phyloP scores from a whole-genome alignment of 495 filamentous ascomycete species.

The Monascus purpureus region DNA sequence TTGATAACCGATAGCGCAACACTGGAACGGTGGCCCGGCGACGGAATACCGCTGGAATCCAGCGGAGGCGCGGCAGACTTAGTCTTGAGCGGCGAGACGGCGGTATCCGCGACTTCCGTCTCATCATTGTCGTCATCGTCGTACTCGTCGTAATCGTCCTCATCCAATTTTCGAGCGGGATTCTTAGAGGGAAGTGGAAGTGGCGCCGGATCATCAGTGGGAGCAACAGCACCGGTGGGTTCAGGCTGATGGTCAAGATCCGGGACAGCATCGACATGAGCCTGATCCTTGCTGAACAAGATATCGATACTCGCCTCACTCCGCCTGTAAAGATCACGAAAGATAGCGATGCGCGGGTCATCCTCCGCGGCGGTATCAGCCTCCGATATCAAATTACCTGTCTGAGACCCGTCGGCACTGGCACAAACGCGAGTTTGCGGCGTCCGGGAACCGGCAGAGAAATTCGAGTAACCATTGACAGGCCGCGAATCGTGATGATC shows the following conservation, averaged over 20 bases:
- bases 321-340: conserved; percentile 43
- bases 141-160: conserved; percentile 68
- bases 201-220: conserved; percentile 26
- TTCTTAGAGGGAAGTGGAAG: conserved; percentile 38
- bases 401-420: conserved; percentile 32
- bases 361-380: conserved; percentile 43
- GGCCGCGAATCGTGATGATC: conserved; percentile 31
- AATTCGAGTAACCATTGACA: conserved; percentile 33
- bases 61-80: conserved; percentile 36
- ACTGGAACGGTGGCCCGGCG: conserved; percentile 15
- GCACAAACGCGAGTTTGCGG: conserved; percentile 35
- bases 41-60: conserved; percentile 18
- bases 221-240: conserved; percentile 16
- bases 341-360: conserved; percentile 46
- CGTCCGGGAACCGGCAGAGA: conserved; percentile 31
- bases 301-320: conserved; percentile 47
- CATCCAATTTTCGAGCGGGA: conserved; percentile 58
- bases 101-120: conserved; percentile 41
- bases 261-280: conserved; percentile 15
- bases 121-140: conserved; percentile 81
- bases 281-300: conserved; percentile 40
- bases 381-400: conserved; percentile 34
- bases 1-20: conserved; percentile 13
- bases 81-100: conserved; percentile 42
- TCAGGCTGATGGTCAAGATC: conserved; percentile 10